Percentiles rank a stretch among this genome's conserved stretches.
Conservation (phyloP, 1,139 yeast species). For the Geotrichum aggregatum region DNA sequence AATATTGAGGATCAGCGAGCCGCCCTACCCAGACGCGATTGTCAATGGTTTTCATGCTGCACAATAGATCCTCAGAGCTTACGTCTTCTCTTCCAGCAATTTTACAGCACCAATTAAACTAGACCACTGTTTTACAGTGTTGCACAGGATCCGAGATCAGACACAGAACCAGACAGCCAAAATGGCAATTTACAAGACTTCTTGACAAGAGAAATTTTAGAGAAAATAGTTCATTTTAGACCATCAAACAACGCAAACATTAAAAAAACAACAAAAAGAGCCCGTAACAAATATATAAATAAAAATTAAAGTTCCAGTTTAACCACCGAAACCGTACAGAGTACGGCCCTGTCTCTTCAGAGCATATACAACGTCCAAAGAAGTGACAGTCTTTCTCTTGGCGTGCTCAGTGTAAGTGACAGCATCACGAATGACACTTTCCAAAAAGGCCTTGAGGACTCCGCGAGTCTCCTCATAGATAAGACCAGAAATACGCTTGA, state of each 20-base stretch:
- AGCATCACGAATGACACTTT: slow-evolving; percentile 96
- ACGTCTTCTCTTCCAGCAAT: no score
- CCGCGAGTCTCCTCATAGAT: slow-evolving; percentile 99
- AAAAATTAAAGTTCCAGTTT: slow-evolving; percentile 32
- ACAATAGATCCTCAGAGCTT: no score
- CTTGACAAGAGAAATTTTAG: background rate
- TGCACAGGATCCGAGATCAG: no score
- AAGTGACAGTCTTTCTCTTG: slow-evolving; percentile 99
- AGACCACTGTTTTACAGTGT: no score
- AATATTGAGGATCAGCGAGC: no score
- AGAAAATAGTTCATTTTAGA: no score
- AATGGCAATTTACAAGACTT: background rate
- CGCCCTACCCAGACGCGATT: no score
- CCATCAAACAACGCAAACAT: no score
- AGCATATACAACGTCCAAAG: slow-evolving; percentile 97
- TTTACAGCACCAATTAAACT: no score
- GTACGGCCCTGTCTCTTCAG: slow-evolving; percentile 99
- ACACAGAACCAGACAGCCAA: no score
- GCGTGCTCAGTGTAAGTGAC: slow-evolving; percentile 99
- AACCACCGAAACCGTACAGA: slow-evolving; percentile 99
- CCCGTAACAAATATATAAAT: background rate
- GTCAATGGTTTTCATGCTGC: no score
- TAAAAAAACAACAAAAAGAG: background rate
- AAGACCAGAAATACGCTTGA: slow-evolving; percentile 97
- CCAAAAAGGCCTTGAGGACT: slow-evolving; percentile 92